These are phyloP conservation scores for Staphylotrichum longicolle DNA, from an alignment of 495 filamentous ascomycete genomes.

Conservation along the genomic window DNA sequence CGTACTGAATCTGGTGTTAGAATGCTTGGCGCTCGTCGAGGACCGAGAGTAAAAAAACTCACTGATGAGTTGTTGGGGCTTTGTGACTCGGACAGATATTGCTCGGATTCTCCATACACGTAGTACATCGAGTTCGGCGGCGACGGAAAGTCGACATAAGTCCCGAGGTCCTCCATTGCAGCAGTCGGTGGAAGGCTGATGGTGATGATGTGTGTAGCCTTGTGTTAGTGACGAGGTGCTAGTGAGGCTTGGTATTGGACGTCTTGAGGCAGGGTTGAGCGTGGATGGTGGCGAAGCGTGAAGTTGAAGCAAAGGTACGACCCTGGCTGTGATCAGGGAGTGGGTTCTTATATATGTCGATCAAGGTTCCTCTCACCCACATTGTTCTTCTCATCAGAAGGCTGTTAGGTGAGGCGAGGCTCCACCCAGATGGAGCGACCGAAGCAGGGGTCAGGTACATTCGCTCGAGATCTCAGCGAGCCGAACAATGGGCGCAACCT, in stretches of 20 bases:
- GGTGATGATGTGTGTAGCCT: background rate
- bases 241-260: background rate
- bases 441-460: constrained; percentile 2
- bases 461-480: background rate
- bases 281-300: constrained; percentile 2
- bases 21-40: background rate
- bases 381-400: constrained; percentile 10
- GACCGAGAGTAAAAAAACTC: constrained; percentile 10
- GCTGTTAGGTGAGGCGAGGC: constrained; percentile 18
- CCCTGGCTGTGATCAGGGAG: background rate
- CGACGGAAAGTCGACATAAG: constrained; percentile 35
- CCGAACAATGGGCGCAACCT: background rate
- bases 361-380: background rate
- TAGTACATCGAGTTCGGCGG: constrained; percentile 38
- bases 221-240: background rate
- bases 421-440: constrained; percentile 17
- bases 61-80: constrained; percentile 44
- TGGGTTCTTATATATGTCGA: constrained; percentile 18
- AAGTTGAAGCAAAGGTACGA: constrained; percentile 2
- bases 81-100: constrained; percentile 43
- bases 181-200: background rate
- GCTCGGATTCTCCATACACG: constrained; percentile 40
- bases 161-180: constrained; percentile 36
- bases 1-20: constrained; percentile 33
- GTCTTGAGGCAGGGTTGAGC: background rate